Evolutionary conservation across 371 early-diverging fungal species (phyloP).

Genomic region (Saksenaea oblongispora): DNA sequence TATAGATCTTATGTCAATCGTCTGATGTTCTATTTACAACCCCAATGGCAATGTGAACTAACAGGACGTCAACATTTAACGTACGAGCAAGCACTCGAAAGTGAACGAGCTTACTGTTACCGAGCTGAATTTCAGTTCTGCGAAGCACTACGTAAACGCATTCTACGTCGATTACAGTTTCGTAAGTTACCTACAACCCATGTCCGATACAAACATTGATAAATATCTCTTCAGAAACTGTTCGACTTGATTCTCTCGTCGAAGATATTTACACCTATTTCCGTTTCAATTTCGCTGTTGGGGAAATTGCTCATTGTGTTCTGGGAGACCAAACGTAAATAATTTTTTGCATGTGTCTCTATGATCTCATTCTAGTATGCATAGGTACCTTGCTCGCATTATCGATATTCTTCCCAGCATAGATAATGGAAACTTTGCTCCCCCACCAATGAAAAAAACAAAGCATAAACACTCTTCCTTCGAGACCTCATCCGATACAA

Average conservation of each 20-base stretch:
- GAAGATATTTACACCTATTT: slow-evolving; percentile 49
- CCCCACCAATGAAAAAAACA: background rate
- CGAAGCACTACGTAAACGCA: slow-evolving; percentile 56
- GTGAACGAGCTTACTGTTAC: slow-evolving; percentile 64
- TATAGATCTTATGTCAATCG: slow-evolving; percentile 76
- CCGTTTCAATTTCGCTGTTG: slow-evolving; percentile 38
- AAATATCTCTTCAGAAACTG: slow-evolving; percentile 34
- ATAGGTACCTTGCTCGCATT: slow-evolving; percentile 38
- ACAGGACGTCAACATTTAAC: slow-evolving; percentile 77
- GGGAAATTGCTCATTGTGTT: slow-evolving; percentile 46
- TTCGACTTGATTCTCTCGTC: slow-evolving; percentile 47
- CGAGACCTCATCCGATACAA: background rate
- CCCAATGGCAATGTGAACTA: slow-evolving; percentile 76
- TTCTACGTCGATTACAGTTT: slow-evolving; percentile 67
- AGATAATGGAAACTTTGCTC: background rate
- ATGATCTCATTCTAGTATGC: background rate
- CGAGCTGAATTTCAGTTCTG: slow-evolving; percentile 65
- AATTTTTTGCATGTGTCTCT: background rate
- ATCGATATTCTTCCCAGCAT: slow-evolving; percentile 27
- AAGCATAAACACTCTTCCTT: background rate
- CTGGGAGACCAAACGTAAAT: slow-evolving; percentile 36
- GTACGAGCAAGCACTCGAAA: slow-evolving; percentile 82
- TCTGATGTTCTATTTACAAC: slow-evolving; percentile 67
- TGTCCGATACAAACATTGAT: background rate
- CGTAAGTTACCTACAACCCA: slow-evolving; percentile 44